Evolutionary conservation across 768 basidiomycete genomes (phyloP), one percentile per base, ranked within the genome.

Genomic region (Naganishia vaughanmartiniae): DNA sequence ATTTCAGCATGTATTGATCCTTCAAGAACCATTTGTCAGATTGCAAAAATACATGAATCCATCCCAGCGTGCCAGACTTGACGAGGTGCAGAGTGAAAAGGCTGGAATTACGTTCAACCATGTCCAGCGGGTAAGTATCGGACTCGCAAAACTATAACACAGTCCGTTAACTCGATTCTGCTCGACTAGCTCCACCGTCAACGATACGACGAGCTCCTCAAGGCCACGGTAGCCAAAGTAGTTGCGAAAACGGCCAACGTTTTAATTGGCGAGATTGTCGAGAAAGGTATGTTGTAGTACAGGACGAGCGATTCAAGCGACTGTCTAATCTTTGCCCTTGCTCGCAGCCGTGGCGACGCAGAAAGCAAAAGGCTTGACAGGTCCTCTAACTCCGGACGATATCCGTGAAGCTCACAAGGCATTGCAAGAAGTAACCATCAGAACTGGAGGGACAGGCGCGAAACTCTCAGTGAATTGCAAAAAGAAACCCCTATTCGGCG

Each of bases 31-130:
- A n/a, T 36, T n/a, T 34, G 12, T 34, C 60, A 63, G 60, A 6
- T 24, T 63, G 39, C 36, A 63, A 63, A 36, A 36, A 24, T 45
- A 63, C 26, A 63, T 63, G 60, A 46, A 36, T 26, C 60, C 19
- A 15, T 45, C 60, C 10, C 60, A 63, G 39, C 60, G 60, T 45
- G 39, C 36, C 2, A 42, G 60, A 28, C 60, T 63, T 17, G 60
- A 63, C 39, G 60, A 63, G 30, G 60, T 63, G 21, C 60, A 63
- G 33, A 63, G 60, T 30, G 60, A 63, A 21, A 63, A 63, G 28
- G 60, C 60, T n/a, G 60, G 60, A 26, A 63, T 63, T 42, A 63
- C 60, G 42, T 63, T 63, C 60, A 63, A 63, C 21, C 60, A 63
- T 15, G 60, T 63, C 7, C 60, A 63, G 24, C 26, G 60, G 60